Base-by-base conservation (phyloP, 179 eudicot species). In the Vitellaria paradoxa region DNA sequence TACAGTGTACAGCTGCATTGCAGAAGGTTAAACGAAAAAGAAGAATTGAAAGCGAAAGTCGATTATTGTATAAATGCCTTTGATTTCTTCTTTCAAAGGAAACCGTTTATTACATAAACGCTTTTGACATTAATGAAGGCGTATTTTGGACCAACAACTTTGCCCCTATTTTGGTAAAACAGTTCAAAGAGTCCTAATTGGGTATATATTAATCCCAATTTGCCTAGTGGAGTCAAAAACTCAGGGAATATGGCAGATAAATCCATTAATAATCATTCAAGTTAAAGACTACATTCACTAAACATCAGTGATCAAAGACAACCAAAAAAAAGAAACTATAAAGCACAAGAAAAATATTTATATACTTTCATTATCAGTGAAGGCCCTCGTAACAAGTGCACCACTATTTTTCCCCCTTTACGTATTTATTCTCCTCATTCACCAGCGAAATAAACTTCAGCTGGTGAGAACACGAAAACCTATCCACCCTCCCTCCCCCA, bases 371-470 rank as follows among this genome's bases (percentile, higher is more conserved):
- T 46, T 68, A 20, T 46, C 60, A 24, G 24, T 3, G 23, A 13
- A 50, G 40, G 21, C 7, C 50, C n/a, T 40, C 23, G 12, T 66
- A 49, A 18, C 9, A 37, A 8, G 49, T 15, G 6, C 55, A 26
- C 26, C 14, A 45, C 5, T 40, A 37, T 42, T 40, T 6, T 40
- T 40, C 40, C 2, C 4, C 9, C 5, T 59, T 66, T 37, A 5
- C 9, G 6, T 40, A 18, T n/a, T 45, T 45, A 18, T 18, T 4
- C 71, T 67, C 24, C 26, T 3, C 21, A 18, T 10, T 14, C 37
- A 67, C 9, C 71, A 67, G 71, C 71, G n/a, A 49, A 18, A 49
- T 18, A 69, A 49, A 20, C n/a, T 49, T 69, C 49, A 45, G 45
- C 13, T 67, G 47, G 68, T 3, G 10, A 67, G 45, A 7, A 69